Percentiles rank a stretch among this genome's conserved stretches.
phyloP scores from a whole-genome alignment of 495 filamentous ascomycete species.

The Cryomyces minteri region DNA sequence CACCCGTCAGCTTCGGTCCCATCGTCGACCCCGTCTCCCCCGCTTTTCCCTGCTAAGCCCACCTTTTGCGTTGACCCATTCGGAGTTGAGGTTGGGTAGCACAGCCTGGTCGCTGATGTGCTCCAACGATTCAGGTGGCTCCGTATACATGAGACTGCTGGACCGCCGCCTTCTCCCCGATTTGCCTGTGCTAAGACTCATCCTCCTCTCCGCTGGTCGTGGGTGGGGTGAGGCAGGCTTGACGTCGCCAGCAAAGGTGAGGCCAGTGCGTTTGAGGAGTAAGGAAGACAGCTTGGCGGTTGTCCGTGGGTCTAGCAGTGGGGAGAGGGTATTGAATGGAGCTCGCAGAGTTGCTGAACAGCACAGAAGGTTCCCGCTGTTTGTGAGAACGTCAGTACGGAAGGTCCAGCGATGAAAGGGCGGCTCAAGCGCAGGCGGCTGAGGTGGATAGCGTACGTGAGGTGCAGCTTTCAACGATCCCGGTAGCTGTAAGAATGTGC shows the following conservation, averaged over 20 bases:
- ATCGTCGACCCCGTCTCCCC: not conserved
- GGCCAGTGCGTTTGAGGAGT: slow-evolving; percentile 49
- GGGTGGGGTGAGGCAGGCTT: slow-evolving; percentile 39
- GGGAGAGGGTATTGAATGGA: no score
- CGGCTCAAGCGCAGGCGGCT: no score
- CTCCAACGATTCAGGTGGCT: slow-evolving; percentile 84
- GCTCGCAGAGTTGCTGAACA: no score
- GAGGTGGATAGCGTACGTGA: no score
- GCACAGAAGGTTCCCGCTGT: no score
- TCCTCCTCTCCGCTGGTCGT: slow-evolving; percentile 28
- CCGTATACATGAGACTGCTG: slow-evolving; percentile 91
- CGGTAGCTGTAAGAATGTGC: no score
- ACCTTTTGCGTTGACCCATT: slow-evolving; percentile 99
- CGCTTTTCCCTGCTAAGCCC: slow-evolving; percentile 13
- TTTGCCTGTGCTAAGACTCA: slow-evolving; percentile 33
- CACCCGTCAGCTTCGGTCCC: not conserved
- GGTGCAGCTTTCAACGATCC: no score
- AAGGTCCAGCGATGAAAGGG: no score
- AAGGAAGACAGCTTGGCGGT: slow-evolving; percentile 80
- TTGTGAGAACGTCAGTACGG: no score
- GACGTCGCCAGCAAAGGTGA: slow-evolving; percentile 61
- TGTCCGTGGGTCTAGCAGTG: slow-evolving; percentile 14
- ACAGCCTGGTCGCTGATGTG: slow-evolving; percentile 91
- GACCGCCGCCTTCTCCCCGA: slow-evolving; percentile 66
- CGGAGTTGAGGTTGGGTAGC: slow-evolving; percentile 86